Percentiles rank a stretch among this genome's conserved stretches.
Conservation (phyloP, 2,329 filamentous ascomycete species). For the Metarhizium album region DNA sequence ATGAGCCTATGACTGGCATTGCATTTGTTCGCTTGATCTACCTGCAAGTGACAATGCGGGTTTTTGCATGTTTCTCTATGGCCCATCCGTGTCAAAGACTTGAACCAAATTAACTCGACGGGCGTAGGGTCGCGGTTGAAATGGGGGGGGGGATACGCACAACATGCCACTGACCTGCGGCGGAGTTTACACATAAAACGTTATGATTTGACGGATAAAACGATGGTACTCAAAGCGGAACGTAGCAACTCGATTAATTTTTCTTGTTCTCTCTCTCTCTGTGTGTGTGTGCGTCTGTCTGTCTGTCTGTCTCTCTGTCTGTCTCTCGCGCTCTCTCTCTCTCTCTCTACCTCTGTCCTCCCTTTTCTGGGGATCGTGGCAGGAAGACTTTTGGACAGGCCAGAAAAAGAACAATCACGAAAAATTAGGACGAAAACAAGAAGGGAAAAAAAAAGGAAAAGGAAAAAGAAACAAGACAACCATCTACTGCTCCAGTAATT, state of each 20-base stretch:
- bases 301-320: too few relatives aligned
- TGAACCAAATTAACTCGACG: not conserved
- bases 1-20: not conserved
- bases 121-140: not conserved
- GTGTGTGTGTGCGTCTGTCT: too few relatives aligned
- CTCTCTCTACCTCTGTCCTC: too few relatives aligned
- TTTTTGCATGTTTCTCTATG: not conserved
- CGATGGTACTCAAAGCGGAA: not conserved
- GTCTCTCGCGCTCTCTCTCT: too few relatives aligned
- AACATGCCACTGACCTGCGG: not conserved
- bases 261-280: too few relatives aligned
- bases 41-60: not conserved
- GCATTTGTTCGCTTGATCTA: not conserved
- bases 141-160: not conserved
- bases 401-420: not conserved
- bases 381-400: not conserved
- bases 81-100: not conserved
- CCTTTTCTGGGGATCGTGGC: not conserved
- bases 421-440: too few relatives aligned
- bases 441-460: too few relatives aligned
- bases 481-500: not conserved
- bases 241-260: not conserved
- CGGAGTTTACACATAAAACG: not conserved
- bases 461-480: too few relatives aligned
- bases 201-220: not conserved